Evolutionary conservation across 2,329 filamentous ascomycete genomes (phyloP).

Genomic region (Botryotinia calthae): DNA sequence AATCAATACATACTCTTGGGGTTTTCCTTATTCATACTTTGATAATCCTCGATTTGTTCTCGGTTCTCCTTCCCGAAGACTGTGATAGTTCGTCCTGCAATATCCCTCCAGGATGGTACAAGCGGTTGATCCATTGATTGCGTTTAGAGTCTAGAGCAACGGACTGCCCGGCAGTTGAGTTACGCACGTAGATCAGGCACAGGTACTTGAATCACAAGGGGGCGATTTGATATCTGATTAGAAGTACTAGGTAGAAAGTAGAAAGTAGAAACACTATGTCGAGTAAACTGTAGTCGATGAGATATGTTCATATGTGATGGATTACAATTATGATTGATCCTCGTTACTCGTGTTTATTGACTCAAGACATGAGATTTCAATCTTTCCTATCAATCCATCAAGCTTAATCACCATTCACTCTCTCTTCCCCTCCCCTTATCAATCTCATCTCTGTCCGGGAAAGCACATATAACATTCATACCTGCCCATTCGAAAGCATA

Average conservation of each 20-base stretch:
- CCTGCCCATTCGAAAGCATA: not conserved
- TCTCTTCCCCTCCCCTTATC: not conserved
- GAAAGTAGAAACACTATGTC: not conserved
- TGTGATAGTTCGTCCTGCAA: not conserved
- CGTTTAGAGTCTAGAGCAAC: not conserved
- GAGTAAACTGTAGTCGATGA: not conserved
- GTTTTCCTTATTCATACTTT: not conserved
- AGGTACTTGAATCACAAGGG: not conserved
- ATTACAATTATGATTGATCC: not conserved
- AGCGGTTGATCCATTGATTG: not conserved
- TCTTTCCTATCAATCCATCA: not conserved
- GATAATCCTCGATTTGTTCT: not conserved
- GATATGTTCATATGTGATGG: not conserved
- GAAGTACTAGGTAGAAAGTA: not conserved
- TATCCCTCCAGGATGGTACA: not conserved
- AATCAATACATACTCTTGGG: not conserved
- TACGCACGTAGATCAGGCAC: not conserved
- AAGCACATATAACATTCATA: not conserved
- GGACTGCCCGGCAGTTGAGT: not conserved
- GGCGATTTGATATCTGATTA: not conserved
- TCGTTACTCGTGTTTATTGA: not conserved
- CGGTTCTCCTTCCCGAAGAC: not conserved
- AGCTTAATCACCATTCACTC: not conserved
- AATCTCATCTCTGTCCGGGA: not conserved
- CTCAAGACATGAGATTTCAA: not conserved